phyloP scores from a whole-genome alignment of 306 rosid genomes.

The Dalbergia cultrata region DNA sequence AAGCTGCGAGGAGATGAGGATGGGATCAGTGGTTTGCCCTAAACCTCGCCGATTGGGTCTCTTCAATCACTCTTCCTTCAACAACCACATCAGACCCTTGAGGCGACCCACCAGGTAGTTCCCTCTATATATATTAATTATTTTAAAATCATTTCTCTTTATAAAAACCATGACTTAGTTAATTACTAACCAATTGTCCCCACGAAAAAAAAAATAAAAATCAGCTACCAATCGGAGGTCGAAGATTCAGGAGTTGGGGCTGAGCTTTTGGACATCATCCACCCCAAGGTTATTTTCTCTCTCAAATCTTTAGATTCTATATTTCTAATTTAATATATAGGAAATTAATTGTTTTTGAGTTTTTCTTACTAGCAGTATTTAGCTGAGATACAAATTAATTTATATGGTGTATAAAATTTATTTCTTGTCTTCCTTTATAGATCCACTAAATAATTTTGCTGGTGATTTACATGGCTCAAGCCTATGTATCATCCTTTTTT shows the following conservation, averaged over 20 bases:
- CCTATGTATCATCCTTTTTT: slow-evolving; percentile 15
- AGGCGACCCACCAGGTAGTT: slow-evolving; percentile 60
- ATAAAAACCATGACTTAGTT: slow-evolving; percentile 6
- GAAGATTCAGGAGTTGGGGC: slow-evolving; percentile 71
- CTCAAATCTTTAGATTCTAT: not conserved
- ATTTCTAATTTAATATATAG: not conserved
- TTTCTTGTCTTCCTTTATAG: not conserved
- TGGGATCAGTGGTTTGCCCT: slow-evolving; percentile 83
- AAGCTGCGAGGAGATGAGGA: slow-evolving; percentile 68
- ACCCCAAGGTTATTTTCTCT: slow-evolving; percentile 62
- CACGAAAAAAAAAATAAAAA: not conserved
- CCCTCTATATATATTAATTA: not conserved
- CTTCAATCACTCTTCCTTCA: slow-evolving; percentile 49
- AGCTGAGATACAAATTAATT: not conserved
- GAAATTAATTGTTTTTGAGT: not conserved
- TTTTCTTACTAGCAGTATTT: not conserved
- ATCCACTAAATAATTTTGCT: not conserved
- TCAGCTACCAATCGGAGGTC: slow-evolving; percentile 59
- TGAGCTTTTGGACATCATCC: slow-evolving; percentile 78
- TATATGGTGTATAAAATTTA: not conserved
- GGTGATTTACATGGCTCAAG: slow-evolving; percentile 17
- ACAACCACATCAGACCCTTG: slow-evolving; percentile 58
- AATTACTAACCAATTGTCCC: not conserved
- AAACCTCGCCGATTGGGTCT: slow-evolving; percentile 78
- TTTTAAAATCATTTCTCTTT: not conserved